A percentile compares a stretch with the other conserved stretches of the same genome.
These are phyloP conservation scores for Zymoseptoria passerinii DNA, from an alignment of 2,329 filamentous ascomycete species.

Conservation along the genomic window DNA sequence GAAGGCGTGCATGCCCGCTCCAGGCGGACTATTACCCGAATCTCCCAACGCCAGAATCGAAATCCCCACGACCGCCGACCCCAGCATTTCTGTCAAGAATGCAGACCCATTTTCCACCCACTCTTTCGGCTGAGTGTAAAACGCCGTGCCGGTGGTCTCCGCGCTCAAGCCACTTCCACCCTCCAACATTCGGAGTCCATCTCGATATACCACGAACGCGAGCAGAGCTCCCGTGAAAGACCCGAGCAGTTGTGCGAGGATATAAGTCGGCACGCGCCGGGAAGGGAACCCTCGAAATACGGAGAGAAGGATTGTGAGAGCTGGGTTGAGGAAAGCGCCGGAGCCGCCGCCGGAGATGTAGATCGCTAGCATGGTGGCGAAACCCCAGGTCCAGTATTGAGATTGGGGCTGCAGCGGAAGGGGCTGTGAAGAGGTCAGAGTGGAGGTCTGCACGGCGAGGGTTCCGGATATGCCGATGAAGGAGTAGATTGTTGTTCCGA, in stretches of 20 bases:
- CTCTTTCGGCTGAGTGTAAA: conserved; percentile 25
- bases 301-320: conserved; percentile 36
- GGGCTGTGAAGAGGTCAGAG: neutral
- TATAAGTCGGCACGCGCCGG: conserved; percentile 43
- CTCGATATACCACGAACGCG: conserved; percentile 38
- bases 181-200: conserved; percentile 25
- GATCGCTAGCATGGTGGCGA: conserved; percentile 45
- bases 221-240: conserved; percentile 44
- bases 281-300: conserved; percentile 47
- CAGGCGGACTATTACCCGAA: conserved; percentile 26
- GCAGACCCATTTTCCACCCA: conserved; percentile 30
- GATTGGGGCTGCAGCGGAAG: conserved; percentile 15
- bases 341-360: conserved; percentile 38
- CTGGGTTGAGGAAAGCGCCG: conserved; percentile 43
- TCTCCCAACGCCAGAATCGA: conserved; percentile 35
- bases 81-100: conserved; percentile 38
- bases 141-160: conserved; percentile 16
- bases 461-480: conserved; percentile 20
- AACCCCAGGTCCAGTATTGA: conserved; percentile 41
- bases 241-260: conserved; percentile 45
- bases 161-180: conserved; percentile 32
- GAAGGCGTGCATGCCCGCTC: conserved; percentile 46
- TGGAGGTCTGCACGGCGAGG: conserved; percentile 36
- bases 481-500: conserved; percentile 34
- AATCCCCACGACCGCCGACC: conserved; percentile 30